Evolutionary conservation across 129 eudicot genomes (phyloP).

Genomic region (Pulicaria dysenterica): DNA sequence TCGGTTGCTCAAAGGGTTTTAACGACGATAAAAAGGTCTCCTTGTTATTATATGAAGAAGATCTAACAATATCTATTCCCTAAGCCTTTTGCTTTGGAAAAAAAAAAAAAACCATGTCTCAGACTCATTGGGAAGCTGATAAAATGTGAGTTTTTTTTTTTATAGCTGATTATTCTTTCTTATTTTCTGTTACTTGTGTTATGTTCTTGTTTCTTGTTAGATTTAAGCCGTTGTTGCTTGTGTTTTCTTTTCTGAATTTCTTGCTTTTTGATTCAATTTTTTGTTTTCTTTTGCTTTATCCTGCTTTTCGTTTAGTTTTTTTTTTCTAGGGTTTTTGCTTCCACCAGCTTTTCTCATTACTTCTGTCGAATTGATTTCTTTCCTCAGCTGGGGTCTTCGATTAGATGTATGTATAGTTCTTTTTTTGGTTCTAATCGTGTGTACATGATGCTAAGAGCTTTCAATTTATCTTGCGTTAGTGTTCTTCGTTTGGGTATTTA

Average conservation of each 20-base stretch:
- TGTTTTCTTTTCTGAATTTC: background rate
- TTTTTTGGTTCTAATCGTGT: background rate
- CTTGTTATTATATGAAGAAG: slow-evolving; percentile 35
- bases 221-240: slow-evolving; percentile 34
- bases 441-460: too few relatives aligned
- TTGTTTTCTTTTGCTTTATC: slow-evolving; percentile 16
- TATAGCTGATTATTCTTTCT: background rate
- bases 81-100: slow-evolving; percentile 13
- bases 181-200: background rate
- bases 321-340: slow-evolving; percentile 46
- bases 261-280: slow-evolving; percentile 10
- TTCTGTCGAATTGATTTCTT: background rate
- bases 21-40: slow-evolving; percentile 16
- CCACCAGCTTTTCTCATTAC: slow-evolving; percentile 5
- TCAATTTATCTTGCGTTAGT: background rate
- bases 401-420: background rate
- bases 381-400: slow-evolving; percentile 10
- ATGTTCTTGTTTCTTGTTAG: slow-evolving; percentile 18
- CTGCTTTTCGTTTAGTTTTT: background rate
- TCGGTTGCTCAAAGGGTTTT: slow-evolving; percentile 32
- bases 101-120: slow-evolving; percentile 69
- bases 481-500: slow-evolving; percentile 9
- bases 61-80: slow-evolving; percentile 38
- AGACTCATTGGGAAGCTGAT: slow-evolving; percentile 99
- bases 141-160: slow-evolving; percentile 62